Evolutionary conservation across 352 stramenopile genomes (phyloP).

Genomic region (Thraustotheca clavata): DNA sequence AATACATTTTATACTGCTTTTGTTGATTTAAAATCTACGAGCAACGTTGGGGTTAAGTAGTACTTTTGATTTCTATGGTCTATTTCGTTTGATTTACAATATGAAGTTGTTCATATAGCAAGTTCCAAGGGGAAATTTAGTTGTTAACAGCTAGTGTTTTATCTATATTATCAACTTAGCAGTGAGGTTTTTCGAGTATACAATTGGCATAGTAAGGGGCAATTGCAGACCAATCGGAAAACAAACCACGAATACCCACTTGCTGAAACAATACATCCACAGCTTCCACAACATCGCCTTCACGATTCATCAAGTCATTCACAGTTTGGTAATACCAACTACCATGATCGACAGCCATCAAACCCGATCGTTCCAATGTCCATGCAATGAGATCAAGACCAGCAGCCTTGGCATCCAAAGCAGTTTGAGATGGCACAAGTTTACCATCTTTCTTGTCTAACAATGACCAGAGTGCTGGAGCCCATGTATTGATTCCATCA

Average conservation of each 20-base stretch:
- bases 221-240: conserved; percentile 50
- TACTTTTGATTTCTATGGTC: no score
- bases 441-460: conserved; percentile 21
- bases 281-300: conserved; percentile 28
- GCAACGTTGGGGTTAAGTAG: no score
- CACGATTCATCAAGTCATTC: conserved; percentile 18
- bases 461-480: conserved; percentile 36
- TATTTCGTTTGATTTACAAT: no score
- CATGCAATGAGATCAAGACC: conserved; percentile 53
- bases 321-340: conserved; percentile 32
- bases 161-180: no score
- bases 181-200: conserved; percentile 20
- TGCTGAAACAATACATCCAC: conserved; percentile 37
- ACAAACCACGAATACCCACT: conserved; percentile 40
- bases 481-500: conserved; percentile 39
- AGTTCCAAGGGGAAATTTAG: no score
- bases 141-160: no score
- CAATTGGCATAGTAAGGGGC: conserved; percentile 53
- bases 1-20: no score
- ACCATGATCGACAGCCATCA: conserved; percentile 18
- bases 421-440: conserved; percentile 31
- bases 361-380: conserved; percentile 37
- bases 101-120: no score
- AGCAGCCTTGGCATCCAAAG: conserved; percentile 24
- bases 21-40: no score